Percentiles rank a stretch among this genome's conserved stretches.
phyloP scores from a whole-genome alignment of 2,329 filamentous ascomycete genomes.

The Aureobasidium namibiae region DNA sequence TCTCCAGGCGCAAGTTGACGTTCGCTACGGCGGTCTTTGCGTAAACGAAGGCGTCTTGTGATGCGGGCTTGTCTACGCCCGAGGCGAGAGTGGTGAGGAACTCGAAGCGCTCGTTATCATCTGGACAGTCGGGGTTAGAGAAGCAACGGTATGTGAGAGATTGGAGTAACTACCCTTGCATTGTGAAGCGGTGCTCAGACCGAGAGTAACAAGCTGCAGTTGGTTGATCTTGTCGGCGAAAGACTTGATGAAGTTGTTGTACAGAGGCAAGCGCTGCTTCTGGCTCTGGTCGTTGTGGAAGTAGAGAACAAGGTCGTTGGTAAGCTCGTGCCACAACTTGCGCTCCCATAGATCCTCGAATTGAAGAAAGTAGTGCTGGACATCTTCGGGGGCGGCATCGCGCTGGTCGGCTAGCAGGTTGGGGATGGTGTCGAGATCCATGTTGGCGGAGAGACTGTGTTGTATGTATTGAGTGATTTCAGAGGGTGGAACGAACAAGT shows the following conservation, averaged over 20 bases:
- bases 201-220: conserved; percentile 88
- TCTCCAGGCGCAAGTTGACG: conserved; percentile 71
- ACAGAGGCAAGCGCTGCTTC: conserved; percentile 78
- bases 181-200: conserved; percentile 76
- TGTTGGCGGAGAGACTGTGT: conserved; percentile 29
- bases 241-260: conserved; percentile 88
- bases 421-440: conserved; percentile 81
- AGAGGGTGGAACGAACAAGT: neutral
- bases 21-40: conserved; percentile 83
- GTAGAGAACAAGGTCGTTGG: conserved; percentile 77
- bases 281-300: conserved; percentile 77
- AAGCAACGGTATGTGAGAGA: neutral
- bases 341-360: conserved; percentile 98
- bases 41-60: conserved; percentile 93
- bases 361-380: conserved; percentile 78
- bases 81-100: conserved; percentile 78
- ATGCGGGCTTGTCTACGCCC: conserved; percentile 85
- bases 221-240: conserved; percentile 99
- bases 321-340: conserved; percentile 98
- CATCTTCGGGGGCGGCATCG: conserved; percentile 76
- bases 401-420: conserved; percentile 89
- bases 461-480: neutral
- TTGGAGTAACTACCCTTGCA: conserved; percentile 54
- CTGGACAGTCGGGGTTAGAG: conserved; percentile 41
- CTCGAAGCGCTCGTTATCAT: conserved; percentile 73